phyloP scores from a whole-genome alignment of 352 stramenopile species.

The Phytophthora pini region DNA sequence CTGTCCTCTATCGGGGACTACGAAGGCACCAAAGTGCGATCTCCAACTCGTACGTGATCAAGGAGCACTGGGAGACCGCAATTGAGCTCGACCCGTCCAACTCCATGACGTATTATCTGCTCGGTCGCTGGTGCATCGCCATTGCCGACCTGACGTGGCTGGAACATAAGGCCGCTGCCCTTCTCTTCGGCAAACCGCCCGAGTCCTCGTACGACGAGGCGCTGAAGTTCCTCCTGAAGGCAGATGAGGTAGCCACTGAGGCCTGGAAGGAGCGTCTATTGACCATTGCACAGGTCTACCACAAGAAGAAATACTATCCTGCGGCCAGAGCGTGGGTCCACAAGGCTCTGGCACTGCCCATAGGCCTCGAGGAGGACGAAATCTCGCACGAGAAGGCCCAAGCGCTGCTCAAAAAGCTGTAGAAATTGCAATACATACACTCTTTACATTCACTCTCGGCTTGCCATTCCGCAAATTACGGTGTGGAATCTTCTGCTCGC shows the following conservation, averaged over 20 bases:
- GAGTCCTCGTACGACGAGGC: constrained; percentile 84
- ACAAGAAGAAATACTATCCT: constrained; percentile 72
- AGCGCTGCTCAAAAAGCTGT: not conserved
- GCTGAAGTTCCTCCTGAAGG: constrained; percentile 73
- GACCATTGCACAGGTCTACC: constrained; percentile 79
- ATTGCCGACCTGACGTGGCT: constrained; percentile 87
- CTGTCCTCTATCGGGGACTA: constrained; percentile 85
- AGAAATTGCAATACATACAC: not conserved
- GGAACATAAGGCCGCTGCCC: constrained; percentile 76
- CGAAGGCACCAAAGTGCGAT: constrained; percentile 86
- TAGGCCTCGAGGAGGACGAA: not conserved
- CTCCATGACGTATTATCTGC: constrained; percentile 74
- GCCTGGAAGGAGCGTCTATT: constrained; percentile 86
- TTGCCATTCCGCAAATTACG: too few relatives aligned
- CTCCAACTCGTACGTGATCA: constrained; percentile 82
- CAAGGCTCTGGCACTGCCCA: not conserved
- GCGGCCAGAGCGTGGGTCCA: constrained; percentile 70
- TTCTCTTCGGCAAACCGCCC: constrained; percentile 82
- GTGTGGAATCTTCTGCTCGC: too few relatives aligned
- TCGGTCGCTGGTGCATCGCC: constrained; percentile 83
- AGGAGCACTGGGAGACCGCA: constrained; percentile 77
- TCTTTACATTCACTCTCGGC: too few relatives aligned
- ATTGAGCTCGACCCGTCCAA: constrained; percentile 73
- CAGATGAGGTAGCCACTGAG: constrained; percentile 65
- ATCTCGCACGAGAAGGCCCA: constrained; percentile 1